Base-by-base conservation (phyloP, 2,329 filamentous ascomycete species). In the Fusarium kyushuense region DNA sequence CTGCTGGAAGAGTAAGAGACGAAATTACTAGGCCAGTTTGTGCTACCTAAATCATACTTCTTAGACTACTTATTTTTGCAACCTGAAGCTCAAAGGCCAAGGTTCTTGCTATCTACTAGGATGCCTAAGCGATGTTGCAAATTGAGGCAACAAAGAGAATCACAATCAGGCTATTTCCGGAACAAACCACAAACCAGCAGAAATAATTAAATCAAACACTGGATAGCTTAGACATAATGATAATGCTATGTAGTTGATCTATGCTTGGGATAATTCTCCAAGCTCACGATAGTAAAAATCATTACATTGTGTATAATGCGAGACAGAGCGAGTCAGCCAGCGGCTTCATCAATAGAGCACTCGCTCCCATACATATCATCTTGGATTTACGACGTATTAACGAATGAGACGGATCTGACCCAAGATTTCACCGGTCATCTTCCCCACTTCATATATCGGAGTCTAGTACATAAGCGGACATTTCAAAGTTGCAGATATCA, bases 381-480 rank as follows among this genome's bases (percentile, higher is more conserved):
- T 29, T 8, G 29, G 21, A 2, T 16, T 16, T 14, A 8, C 13
- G 19, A 19, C 10, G n/a, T 6, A 14, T 27, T 12, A 14, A 11
- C 35, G 12, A 14, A 6, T 19, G 17, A 42, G n/a, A 30, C 2
- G 36, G 14, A 17, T n/a, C 25, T 16, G 12, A 58, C 35, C 16
- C 6, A 9, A 12, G 17, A 38, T 6, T 19, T 19, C 21, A 27
- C 10, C 14, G 12, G 25, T 4, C 4, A 14, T 3, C 17, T 62
- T 45, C 62, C 29, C 56, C 54, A 54, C 57, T 33, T 45, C 23
- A 10, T 3, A 29, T 19, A 58, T 64, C 71, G 71, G 71, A 73
- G 71, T 73, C 71, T 73, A 73, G 71, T 69, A 65, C 71, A 40
- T 13, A 73, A 58, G 25, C 5, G 64, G 68, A 12, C 33, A 46